Base-by-base conservation (phyloP, 192 early-diverging fungal species). In the Phycomyces blakesleeanus region DNA sequence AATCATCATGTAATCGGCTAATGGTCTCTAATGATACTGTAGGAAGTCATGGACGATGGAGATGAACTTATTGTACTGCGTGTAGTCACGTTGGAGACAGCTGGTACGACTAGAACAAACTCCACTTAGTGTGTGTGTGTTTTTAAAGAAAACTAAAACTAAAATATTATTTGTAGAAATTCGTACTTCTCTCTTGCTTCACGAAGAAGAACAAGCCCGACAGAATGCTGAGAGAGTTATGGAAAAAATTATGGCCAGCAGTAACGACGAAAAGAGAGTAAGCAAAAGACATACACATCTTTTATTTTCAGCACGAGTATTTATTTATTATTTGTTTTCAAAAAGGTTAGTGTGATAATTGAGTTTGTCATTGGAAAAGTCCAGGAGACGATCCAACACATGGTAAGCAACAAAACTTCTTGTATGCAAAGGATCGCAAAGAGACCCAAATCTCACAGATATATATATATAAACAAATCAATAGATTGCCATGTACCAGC, bases 401-500 rank as follows among this genome's bases (percentile, higher is more conserved):
- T 83, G 81, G 81, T 80, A 81, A 47, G 59, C 41, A 21, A 4
- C 26, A 47, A 11, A 21, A 40, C 15, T 34, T 24, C 21, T 29
- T 58, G 37, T 12, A 1, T 11, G 21, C 14, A n/a, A 38, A 15
- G 1, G 3, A 55, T 16, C 21, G 54, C 21, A 20, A 34, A 34
- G 29, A 2, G 29, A 34, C 6, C 14, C 5, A 27, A 11, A 25
- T 51, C 20, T 3, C 39, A 40, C 11, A 2, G 53, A 29, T 29
- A 5, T 29, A 47, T 37, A 22, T 14, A 61, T 51, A 39, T 21
- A 16, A 9, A 62, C 24, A 24, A 11, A 52, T 29, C 16, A 26
- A 37, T 56, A 83, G 81, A 81, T 83, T 52, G 67, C 73, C 15
- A 80, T 83, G 75, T 83, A 83, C 39, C 77, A 89, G 51, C 87